Evolutionary conservation across 139 green algal genomes (phyloP).

Genomic region (Coelastrella sp.): DNA sequence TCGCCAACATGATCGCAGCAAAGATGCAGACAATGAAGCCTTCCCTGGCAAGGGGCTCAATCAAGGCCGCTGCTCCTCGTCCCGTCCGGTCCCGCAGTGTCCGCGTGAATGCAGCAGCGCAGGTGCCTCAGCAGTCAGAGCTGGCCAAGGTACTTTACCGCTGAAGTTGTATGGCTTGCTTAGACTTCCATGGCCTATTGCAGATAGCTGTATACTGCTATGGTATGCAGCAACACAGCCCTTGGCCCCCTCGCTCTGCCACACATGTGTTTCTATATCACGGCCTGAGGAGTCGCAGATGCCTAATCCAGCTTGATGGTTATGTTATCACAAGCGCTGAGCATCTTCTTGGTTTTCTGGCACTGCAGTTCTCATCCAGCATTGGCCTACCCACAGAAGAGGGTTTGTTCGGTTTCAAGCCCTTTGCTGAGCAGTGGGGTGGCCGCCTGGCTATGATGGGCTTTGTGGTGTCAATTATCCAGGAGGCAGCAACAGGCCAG

Average conservation of each 20-base stretch:
- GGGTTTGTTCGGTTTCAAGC: constrained; percentile 82
- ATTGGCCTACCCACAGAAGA: constrained; percentile 76
- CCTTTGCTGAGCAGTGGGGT: constrained; percentile 78
- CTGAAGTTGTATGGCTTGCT: too few relatives aligned
- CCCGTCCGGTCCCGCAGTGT: constrained; percentile 10
- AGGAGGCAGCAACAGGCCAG: constrained; percentile 64
- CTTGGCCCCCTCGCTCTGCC: too few relatives aligned
- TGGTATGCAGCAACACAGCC: too few relatives aligned
- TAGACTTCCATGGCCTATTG: too few relatives aligned
- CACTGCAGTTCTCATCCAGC: constrained; percentile 55
- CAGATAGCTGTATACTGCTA: too few relatives aligned
- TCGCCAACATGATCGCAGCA: constrained; percentile 4
- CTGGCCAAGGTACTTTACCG: constrained; percentile 43
- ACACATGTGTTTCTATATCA: too few relatives aligned
- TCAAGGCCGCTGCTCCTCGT: background rate
- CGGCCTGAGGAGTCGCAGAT: background rate
- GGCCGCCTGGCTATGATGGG: constrained; percentile 79
- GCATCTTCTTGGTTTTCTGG: too few relatives aligned
- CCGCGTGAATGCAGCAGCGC: constrained; percentile 2
- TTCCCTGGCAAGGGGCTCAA: background rate
- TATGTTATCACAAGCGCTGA: too few relatives aligned
- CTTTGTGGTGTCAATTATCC: constrained; percentile 68
- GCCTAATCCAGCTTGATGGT: background rate
- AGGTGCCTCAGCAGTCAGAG: constrained; percentile 30
- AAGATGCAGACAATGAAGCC: background rate